Base-by-base conservation (phyloP, 208 protist genomes). In the Crithidia thermophila region DNA sequence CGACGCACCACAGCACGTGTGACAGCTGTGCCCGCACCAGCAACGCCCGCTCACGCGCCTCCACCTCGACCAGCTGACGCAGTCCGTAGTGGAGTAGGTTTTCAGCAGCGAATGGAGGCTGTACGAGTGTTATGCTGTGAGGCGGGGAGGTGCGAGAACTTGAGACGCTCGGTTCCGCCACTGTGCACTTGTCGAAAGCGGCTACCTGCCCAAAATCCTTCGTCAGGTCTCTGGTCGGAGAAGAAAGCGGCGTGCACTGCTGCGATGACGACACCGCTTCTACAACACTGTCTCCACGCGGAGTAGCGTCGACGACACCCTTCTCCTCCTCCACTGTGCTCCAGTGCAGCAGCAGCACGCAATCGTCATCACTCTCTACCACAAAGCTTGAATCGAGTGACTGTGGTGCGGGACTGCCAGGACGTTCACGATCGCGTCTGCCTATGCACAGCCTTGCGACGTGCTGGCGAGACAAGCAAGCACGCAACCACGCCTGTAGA, bases 321-420 rank as follows among this genome's bases (percentile, higher is more conserved):
- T n/a, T n/a, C n/a, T n/a, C 65, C 7, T 57, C 55, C 37, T 71
- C 31, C 27, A 34, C 65, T 6, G 46, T 25, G 39, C 66, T 59
- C 66, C 66, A 72, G 43, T 47, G 34, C 33, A 72, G 37, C 16
- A 72, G 37, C 16, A 72, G 30, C 2, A 65, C 49, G 18, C 66
- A 72, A 5, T 43, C 42, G 36, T 63, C 65, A n/a, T 49, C 46
- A 0, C 28, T 55, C 1, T 62, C 55, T 8, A 43, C 55, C 27
- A 1, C 8, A 43, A 20, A 23, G 30, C 6, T n/a, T 20, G 31
- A 5, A 28, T 34, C 11, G 3, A 33, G 18, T n/a, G 6, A 21
- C 4, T 4, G 25, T 8, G 27, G 10, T 52, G 47, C 28, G 20
- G 20, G 21, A 30, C 45, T 11, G 42, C 4, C 13, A n/a, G 16